Percentiles rank a stretch among this genome's conserved stretches.
Evolutionary conservation across 352 stramenopile genomes (phyloP).

Genomic region (Phytophthora colocasiae): DNA sequence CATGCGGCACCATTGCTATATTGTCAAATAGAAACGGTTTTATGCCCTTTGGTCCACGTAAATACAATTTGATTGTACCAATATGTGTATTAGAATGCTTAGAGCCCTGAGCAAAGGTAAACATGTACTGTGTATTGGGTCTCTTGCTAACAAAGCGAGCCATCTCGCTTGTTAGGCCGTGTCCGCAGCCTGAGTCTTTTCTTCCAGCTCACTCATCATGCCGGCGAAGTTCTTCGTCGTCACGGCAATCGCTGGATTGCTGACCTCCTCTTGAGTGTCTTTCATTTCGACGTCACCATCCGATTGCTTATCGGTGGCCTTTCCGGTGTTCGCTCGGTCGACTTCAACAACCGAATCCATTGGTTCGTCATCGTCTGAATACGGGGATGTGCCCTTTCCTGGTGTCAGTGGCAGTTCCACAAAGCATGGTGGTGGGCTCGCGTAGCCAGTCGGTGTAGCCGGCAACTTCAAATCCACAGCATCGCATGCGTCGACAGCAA

Average conservation of each 20-base stretch:
- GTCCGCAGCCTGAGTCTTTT: constrained; percentile 17
- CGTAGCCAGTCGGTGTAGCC: no score
- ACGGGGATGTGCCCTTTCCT: neutral
- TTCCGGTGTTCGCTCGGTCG: neutral
- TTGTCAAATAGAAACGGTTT: no score
- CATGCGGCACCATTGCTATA: no score
- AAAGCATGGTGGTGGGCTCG: no score
- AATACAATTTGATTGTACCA: neutral
- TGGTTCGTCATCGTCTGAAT: constrained; percentile 1
- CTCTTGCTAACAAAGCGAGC: no score
- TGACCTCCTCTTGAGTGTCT: neutral
- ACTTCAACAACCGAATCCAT: constrained; percentile 4
- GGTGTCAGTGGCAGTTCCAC: neutral
- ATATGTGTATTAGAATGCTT: no score
- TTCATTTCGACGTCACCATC: neutral
- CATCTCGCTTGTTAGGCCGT: constrained; percentile 5
- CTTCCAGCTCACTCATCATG: constrained; percentile 2
- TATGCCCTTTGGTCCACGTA: no score
- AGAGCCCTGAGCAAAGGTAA: no score
- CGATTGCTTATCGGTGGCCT: neutral
- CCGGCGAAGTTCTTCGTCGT: neutral
- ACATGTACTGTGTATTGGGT: no score
- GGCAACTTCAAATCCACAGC: no score
- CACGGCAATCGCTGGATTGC: neutral
- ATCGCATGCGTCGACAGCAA: no score